Base-by-base conservation (phyloP, 163 green algal species). In the Chloromonas sp. region DNA sequence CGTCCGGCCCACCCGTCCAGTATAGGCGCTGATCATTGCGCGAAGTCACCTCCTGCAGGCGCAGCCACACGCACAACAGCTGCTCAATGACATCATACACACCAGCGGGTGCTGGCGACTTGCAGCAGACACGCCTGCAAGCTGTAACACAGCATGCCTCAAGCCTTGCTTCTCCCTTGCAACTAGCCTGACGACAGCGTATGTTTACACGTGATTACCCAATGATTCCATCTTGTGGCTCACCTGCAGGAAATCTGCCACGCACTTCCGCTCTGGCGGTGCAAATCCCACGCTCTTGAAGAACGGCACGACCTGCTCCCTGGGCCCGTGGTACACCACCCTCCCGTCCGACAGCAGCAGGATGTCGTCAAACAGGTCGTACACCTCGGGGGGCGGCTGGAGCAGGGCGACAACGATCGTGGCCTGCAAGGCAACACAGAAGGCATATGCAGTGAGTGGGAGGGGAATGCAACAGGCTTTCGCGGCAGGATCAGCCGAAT, bases 321-420 rank as follows among this genome's bases (percentile, higher is more conserved):
- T 82, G 0, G 95, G 94, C 0, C 95, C 95, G 60, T 95, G 89
- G 88, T 92, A 98, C 62, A 96, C 85, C 2, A 95, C 77, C 11
- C 87, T 80, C 14, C 92, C 93, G 77, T 91, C 87, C 5, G 82
- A 70, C 36, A 98, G 81, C 57, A 98, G 88, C 83, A 97, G 86
- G 71, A 98, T 83, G 83, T 96, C 92, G 79, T 96, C 82, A 83
- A 96, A 96, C 36, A 93, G 87, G 0, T 90, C 89, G 77, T 92
- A 91, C 58, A 92, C 91, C 87, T 96, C 93, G 60, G 93, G 92
- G 0, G 91, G 87, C 0, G 93, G 93, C 91, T 96, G 93, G 86
- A 96, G 90, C 89, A 96, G 89, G 60, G 88, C 86, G 59, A 95
- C 85, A 71, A 93, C 57, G 59, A 89, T 88, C 71, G 92, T 94